Conservation (phyloP, 176 grass and related monocot species). For the Eremochloa ophiuroides region DNA sequence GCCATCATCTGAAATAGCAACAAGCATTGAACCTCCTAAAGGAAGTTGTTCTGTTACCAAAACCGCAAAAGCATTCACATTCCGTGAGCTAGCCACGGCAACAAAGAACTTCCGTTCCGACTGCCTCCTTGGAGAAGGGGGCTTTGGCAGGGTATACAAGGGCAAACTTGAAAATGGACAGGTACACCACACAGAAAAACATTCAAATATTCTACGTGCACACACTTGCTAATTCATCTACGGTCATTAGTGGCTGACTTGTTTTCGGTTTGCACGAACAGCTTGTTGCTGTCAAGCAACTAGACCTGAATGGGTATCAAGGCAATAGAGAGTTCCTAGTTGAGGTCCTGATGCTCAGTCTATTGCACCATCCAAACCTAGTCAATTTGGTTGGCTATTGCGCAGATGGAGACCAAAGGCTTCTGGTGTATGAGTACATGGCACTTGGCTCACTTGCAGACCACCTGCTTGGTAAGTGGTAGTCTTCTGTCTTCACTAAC, state of each 20-base stretch:
- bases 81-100: slow-evolving; percentile 69
- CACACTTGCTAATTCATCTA: not conserved
- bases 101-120: slow-evolving; percentile 66
- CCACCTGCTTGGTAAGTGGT: slow-evolving; percentile 62
- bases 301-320: slow-evolving; percentile 71
- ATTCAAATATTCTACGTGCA: not conserved
- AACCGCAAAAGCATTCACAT: slow-evolving; percentile 63
- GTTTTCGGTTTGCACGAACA: slow-evolving; percentile 23
- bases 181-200: slow-evolving; percentile 39
- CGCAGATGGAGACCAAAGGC: slow-evolving; percentile 77
- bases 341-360: slow-evolving; percentile 79
- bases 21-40: slow-evolving; percentile 27
- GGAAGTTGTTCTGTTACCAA: slow-evolving; percentile 29
- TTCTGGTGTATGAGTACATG: slow-evolving; percentile 95
- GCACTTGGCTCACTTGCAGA: slow-evolving; percentile 66
- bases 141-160: slow-evolving; percentile 93
- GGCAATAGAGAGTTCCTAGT: slow-evolving; percentile 83
- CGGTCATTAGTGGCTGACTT: not conserved
- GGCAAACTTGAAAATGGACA: slow-evolving; percentile 59
- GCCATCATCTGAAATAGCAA: slow-evolving; percentile 27
- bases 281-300: slow-evolving; percentile 88
- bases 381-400: slow-evolving; percentile 92
- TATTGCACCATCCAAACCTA: slow-evolving; percentile 78
- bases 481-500: not conserved
- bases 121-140: slow-evolving; percentile 72